Evolutionary conservation across 1,139 yeast genomes (phyloP).

Genomic region (Pichia inconspicua): DNA sequence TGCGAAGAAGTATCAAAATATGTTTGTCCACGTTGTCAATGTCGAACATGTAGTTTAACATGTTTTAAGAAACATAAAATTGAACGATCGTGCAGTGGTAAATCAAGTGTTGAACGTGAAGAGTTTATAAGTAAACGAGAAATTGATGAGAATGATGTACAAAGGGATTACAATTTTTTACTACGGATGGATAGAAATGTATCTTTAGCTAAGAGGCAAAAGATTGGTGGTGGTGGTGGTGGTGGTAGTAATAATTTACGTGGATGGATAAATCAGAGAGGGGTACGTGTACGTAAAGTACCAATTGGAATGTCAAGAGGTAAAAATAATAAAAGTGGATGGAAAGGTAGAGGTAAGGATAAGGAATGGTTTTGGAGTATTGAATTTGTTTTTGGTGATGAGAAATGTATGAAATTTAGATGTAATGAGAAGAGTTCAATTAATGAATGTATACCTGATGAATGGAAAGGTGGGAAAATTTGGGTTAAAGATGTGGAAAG

Average conservation of each 20-base stretch:
- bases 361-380: constrained; percentile 58
- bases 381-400: constrained; percentile 44
- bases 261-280: constrained; percentile 21
- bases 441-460: constrained; percentile 4
- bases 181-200: constrained; percentile 52
- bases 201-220: constrained; percentile 44
- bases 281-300: constrained; percentile 43
- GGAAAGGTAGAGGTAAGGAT: constrained; percentile 24
- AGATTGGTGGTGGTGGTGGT: constrained; percentile 27
- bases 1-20: constrained; percentile 44
- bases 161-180: constrained; percentile 79
- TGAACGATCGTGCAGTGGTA: constrained; percentile 59
- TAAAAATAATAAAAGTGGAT: constrained; percentile 58
- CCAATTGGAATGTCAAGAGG: constrained; percentile 79
- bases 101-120: constrained; percentile 36
- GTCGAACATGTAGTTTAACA: constrained; percentile 57
- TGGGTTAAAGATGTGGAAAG: constrained; percentile 8
- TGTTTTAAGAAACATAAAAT: constrained; percentile 70
- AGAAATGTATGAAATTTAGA: constrained; percentile 1
- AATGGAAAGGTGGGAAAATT: constrained; percentile 7
- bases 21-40: constrained; percentile 76
- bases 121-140: constrained; percentile 45
- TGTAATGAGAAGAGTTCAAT: background rate
- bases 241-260: background rate
- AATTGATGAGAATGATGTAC: constrained; percentile 40